These are phyloP conservation scores for Rhizopus microsporus DNA, from an alignment of 371 early-diverging fungal genomes.

Conservation along the genomic window DNA sequence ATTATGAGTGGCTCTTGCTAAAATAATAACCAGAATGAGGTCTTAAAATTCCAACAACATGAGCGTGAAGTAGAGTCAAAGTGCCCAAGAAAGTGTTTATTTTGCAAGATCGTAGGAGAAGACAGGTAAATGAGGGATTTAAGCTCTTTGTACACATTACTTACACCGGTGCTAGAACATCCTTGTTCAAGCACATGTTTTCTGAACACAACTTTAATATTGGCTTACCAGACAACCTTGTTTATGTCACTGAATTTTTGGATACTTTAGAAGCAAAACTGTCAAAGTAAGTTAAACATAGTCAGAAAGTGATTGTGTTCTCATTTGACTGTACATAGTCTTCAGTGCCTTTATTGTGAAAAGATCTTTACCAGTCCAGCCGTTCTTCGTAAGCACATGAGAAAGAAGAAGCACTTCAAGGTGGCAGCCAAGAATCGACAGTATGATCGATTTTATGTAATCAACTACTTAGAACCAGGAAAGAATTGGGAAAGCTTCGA, in stretches of 20 bases:
- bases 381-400: conserved; percentile 94
- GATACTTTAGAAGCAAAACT: conserved; percentile 78
- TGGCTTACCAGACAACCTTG: conserved; percentile 92
- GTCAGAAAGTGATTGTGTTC: neutral
- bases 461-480: conserved; percentile 92
- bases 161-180: conserved; percentile 32
- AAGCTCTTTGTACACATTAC: neutral
- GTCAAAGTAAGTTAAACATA: conserved; percentile 49
- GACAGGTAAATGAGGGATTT: conserved; percentile 29
- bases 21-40: conserved; percentile 56
- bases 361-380: conserved; percentile 86
- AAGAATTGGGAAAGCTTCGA: conserved; percentile 91
- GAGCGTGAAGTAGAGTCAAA: conserved; percentile 77
- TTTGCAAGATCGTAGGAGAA: conserved; percentile 81
- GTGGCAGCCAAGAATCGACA: conserved; percentile 86
- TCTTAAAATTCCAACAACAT: conserved; percentile 74
- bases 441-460: conserved; percentile 95
- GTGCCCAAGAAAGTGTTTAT: conserved; percentile 82
- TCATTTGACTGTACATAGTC: conserved; percentile 30
- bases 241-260: conserved; percentile 84
- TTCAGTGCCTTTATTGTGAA: conserved; percentile 95
- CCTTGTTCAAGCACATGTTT: conserved; percentile 89
- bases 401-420: conserved; percentile 98
- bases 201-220: conserved; percentile 92
- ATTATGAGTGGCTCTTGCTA: neutral